A percentile compares a stretch with the other conserved stretches of the same genome.
These are phyloP conservation scores for Rutidosis leptorrhynchoides DNA, from an alignment of 129 eudicot genomes.

Conservation along the genomic window DNA sequence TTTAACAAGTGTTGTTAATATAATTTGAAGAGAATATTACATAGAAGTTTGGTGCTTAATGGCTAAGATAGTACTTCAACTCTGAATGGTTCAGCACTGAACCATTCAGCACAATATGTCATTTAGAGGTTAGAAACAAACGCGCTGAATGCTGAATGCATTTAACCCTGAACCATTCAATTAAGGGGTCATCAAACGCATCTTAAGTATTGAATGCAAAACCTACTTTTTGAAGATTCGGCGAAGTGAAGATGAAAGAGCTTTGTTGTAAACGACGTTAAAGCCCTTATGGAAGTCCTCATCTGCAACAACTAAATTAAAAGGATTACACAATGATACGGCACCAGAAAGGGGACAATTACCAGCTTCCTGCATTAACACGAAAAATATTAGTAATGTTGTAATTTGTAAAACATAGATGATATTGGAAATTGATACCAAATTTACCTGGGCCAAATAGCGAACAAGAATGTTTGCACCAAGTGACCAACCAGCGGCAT, in stretches of 20 bases:
- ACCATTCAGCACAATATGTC: no score
- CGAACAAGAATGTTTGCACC: slow-evolving; percentile 95
- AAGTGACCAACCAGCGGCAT: slow-evolving; percentile 97
- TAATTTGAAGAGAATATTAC: no score
- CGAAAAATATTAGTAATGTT: not conserved
- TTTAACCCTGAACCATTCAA: no score
- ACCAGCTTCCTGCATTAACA: slow-evolving; percentile 63
- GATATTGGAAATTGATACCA: not conserved
- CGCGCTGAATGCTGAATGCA: no score
- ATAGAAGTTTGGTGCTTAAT: no score
- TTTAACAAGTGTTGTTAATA: no score
- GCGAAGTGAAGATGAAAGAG: slow-evolving; percentile 69
- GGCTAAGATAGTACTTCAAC: no score
- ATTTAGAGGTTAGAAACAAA: no score
- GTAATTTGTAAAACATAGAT: not conserved
- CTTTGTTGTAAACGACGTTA: slow-evolving; percentile 70
- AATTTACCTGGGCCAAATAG: slow-evolving; percentile 86
- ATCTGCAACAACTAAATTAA: slow-evolving; percentile 72
- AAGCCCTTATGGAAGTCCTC: slow-evolving; percentile 90
- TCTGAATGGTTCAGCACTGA: no score
- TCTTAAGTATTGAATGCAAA: no score
- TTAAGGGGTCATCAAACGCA: no score
- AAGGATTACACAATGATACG: slow-evolving; percentile 95
- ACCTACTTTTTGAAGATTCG: slow-evolving; percentile 62
- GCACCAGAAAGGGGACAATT: slow-evolving; percentile 86